Evolutionary conservation across 441 rosid species (phyloP), one percentile per base, ranked within the genome.

Genomic region (Breynia disticha): DNA sequence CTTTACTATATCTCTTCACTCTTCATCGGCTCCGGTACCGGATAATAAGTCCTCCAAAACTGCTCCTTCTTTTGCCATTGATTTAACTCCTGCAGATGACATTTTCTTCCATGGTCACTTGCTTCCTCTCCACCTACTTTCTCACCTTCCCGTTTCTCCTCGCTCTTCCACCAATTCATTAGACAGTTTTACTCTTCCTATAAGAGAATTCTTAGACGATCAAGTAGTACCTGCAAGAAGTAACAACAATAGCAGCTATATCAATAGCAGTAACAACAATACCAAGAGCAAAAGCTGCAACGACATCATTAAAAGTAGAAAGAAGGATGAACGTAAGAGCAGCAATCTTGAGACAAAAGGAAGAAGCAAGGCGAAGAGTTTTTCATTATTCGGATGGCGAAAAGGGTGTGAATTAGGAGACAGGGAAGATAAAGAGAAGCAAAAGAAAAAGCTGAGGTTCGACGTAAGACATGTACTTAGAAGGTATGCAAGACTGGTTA

Each of bases 81-180:
- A 91, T 71, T 69, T 91, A 55, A 70, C 97, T 16, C 98, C 98
- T 0, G 98, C 98, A 0, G 97, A 93, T 72, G 98, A 93, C 45
- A 93, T 93, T 69, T 93, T 93, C 93, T 93, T 93, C 72, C 95
- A 88, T 59, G 98, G 98, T 19, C 98, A 88, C 67, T 73, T 93
- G 64, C 97, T 93, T 11, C 98, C 98, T 61, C 94, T 93, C 43
- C 98, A 81, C 41, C 90, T 88, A 68, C 89, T 93, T 65, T 80
- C 98, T 20, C 95, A 84, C 72, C 86, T 88, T 46, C 83, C 95
- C 1, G 72, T 72, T 17, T 81, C 98, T 62, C 89, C 98, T 4
- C 80, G 94, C 41, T 70, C 84, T 16, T 87, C 98, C 46, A 77
- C 79, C 7, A 72, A 82, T 47, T 82, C 87, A 5, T 46, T 71